Conservation (phyloP, 106 monocot species). For the Dactylorhiza incarnata region DNA sequence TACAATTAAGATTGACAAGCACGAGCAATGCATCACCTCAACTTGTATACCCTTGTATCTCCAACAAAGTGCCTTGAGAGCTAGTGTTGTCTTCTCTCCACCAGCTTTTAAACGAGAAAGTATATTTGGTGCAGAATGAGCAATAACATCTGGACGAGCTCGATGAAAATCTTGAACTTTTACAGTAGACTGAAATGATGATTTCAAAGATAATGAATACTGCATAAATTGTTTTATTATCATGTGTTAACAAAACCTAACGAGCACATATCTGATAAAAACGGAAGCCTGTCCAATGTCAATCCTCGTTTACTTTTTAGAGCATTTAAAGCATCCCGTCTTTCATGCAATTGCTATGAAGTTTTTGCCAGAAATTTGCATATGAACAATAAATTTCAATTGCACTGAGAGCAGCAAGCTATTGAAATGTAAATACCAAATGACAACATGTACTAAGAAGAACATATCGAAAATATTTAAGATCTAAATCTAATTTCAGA, state of each 20-base stretch:
- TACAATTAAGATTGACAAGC: neutral
- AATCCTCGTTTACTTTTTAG: neutral
- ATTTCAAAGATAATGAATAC: conserved; percentile 6
- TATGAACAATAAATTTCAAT: neutral
- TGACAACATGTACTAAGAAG: neutral
- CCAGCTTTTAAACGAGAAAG: conserved; percentile 77
- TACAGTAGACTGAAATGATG: conserved; percentile 38
- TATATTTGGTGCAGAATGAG: conserved; percentile 60
- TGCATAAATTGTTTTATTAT: neutral
- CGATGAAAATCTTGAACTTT: conserved; percentile 63
- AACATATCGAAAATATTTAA: neutral
- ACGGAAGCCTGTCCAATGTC: neutral
- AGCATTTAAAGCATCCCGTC: neutral
- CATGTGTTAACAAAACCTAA: neutral
- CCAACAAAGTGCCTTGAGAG: conserved; percentile 81
- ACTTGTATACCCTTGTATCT: conserved; percentile 64
- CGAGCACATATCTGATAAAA: neutral
- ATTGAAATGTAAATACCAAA: neutral
- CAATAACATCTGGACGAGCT: conserved; percentile 74
- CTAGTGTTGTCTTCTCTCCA: conserved; percentile 62
- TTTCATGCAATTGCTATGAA: conserved; percentile 1
- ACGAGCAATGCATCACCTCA: conserved; percentile 43
- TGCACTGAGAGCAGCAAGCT: neutral
- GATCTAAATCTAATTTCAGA: neutral
- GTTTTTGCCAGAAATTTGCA: neutral